These are phyloP conservation scores for Metschnikowia santaceciliae DNA, from an alignment of 805 yeast genomes.

Conservation along the genomic window DNA sequence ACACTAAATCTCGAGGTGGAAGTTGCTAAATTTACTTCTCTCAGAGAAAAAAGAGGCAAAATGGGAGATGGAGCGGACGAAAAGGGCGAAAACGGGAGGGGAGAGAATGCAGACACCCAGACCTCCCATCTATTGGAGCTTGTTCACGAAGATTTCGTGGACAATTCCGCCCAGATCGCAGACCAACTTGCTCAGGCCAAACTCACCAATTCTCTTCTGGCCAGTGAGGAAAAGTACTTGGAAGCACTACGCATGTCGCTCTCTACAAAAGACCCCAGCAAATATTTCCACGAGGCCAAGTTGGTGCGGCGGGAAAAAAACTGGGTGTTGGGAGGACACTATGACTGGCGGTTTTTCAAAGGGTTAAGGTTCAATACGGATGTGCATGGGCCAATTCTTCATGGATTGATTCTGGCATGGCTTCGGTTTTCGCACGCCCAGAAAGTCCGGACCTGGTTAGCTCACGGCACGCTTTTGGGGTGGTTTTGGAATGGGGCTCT, in stretches of 20 bases:
- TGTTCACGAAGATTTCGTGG: constrained; percentile 24
- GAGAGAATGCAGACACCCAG: no score
- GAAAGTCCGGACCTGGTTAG: constrained; percentile 25
- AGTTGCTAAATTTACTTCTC: constrained; percentile 14
- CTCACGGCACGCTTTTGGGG: constrained; percentile 26
- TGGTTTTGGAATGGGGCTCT: constrained; percentile 30
- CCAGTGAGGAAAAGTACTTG: constrained; percentile 13
- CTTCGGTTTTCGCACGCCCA: constrained; percentile 23
- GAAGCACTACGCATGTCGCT: constrained; percentile 10
- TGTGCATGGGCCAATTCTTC: constrained; percentile 18
- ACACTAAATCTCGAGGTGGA: constrained; percentile 11
- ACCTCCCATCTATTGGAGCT: constrained; percentile 15
- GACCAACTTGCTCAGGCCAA: constrained; percentile 4
- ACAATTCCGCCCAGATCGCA: constrained; percentile 20
- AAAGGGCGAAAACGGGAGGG: no score
- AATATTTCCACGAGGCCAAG: constrained; percentile 43
- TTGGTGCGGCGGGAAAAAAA: constrained; percentile 6
- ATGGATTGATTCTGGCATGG: constrained; percentile 24
- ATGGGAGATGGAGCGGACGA: no score
- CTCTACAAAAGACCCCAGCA: constrained; percentile 18
- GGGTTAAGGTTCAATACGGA: constrained; percentile 16
- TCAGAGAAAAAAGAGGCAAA: no score
- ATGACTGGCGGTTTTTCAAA: constrained; percentile 28
- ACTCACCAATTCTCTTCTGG: constrained; percentile 3
- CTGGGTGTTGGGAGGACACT: constrained; percentile 21